These are phyloP conservation scores for Moricandia arvensis DNA, from an alignment of 345 rosid genomes.

Conservation along the genomic window DNA sequence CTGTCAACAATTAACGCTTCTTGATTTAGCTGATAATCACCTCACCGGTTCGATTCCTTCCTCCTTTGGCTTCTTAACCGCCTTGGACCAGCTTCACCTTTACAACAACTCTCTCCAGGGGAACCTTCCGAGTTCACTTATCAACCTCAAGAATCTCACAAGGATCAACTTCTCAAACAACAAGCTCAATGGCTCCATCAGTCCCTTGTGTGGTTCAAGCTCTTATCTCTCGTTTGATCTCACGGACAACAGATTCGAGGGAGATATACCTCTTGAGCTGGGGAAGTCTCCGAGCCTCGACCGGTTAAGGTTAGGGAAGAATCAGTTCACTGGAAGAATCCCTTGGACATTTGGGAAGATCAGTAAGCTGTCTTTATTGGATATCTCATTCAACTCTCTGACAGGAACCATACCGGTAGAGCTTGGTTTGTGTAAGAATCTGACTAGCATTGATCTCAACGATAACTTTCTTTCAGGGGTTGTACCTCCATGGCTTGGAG, in stretches of 20 bases:
- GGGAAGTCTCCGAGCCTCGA: constrained; percentile 53
- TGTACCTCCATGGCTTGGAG: constrained; percentile 77
- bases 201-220: constrained; percentile 63
- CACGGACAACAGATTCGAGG: constrained; percentile 72
- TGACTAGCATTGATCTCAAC: constrained; percentile 61
- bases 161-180: constrained; percentile 81
- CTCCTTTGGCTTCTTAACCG: constrained; percentile 66
- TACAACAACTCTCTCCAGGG: constrained; percentile 85
- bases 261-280: constrained; percentile 56
- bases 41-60: constrained; percentile 73
- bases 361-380: constrained; percentile 57
- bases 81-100: constrained; percentile 51
- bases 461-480: constrained; percentile 56
- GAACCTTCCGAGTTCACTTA: constrained; percentile 63
- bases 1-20: constrained; percentile 51
- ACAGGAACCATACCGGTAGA: constrained; percentile 53
- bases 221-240: constrained; percentile 65
- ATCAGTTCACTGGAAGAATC: constrained; percentile 60
- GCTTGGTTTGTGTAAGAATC: constrained; percentile 51
- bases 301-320: constrained; percentile 77
- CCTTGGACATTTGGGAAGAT: constrained; percentile 64
- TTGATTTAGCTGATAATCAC: constrained; percentile 80
- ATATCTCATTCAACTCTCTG: constrained; percentile 68
- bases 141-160: constrained; percentile 58
- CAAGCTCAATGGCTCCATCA: constrained; percentile 58